These are phyloP conservation scores for Corinectria fuckeliana DNA, from an alignment of 2,329 filamentous ascomycete genomes.

Conservation along the genomic window DNA sequence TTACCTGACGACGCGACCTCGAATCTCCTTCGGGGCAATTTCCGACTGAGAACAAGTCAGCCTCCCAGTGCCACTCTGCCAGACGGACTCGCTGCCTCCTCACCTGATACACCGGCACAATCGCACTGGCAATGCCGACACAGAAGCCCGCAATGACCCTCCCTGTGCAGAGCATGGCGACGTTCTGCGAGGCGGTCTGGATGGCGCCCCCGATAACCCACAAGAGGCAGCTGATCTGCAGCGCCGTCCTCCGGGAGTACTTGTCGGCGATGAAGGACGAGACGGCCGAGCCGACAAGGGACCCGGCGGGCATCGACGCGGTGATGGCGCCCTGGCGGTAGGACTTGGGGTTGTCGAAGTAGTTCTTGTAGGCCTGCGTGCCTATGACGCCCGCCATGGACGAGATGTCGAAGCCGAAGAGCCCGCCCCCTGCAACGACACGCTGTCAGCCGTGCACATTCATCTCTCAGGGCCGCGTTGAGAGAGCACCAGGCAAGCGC, in stretches of 20 bases:
- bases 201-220: conserved; percentile 62
- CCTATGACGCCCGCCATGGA: conserved; percentile 75
- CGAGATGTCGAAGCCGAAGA: conserved; percentile 82
- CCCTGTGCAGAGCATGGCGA: conserved; percentile 74
- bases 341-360: conserved; percentile 68
- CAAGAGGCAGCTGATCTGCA: conserved; percentile 57
- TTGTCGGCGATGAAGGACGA: conserved; percentile 59
- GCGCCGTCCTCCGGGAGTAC: conserved; percentile 55
- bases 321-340: conserved; percentile 74
- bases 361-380: conserved; percentile 72
- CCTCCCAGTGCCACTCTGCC: background rate
- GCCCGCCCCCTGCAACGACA: conserved; percentile 62
- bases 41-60: conserved; percentile 52
- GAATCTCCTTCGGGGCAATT: conserved; percentile 63
- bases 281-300: conserved; percentile 63
- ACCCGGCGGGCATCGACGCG: conserved; percentile 76
- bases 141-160: conserved; percentile 75
- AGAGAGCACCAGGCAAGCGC: background rate
- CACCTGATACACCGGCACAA: conserved; percentile 72
- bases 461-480: background rate
- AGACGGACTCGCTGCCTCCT: conserved; percentile 37
- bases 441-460: background rate
- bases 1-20: conserved; percentile 62
- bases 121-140: conserved; percentile 75
- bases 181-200: conserved; percentile 67